These are phyloP conservation scores for Typha latifolia DNA, from an alignment of 176 grass and related monocot genomes.

Conservation along the genomic window DNA sequence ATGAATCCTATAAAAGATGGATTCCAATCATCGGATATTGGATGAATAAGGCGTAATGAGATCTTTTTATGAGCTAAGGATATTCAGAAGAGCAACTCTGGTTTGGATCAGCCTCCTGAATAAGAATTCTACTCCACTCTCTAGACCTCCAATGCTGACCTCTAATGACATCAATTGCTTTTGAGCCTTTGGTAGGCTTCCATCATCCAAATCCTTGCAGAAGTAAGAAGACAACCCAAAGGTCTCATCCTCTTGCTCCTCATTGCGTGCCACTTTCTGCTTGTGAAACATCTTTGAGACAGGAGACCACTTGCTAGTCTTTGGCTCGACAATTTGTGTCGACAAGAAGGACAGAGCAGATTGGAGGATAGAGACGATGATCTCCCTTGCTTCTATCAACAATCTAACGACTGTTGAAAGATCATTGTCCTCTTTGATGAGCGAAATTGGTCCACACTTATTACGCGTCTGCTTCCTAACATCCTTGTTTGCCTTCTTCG, in stretches of 20 bases:
- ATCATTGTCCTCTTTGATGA: neutral
- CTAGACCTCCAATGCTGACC: slow-evolving; percentile 20
- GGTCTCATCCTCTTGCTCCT: neutral
- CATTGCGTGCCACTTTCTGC: neutral
- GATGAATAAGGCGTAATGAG: neutral
- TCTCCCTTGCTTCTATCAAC: slow-evolving; percentile 13
- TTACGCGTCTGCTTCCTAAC: slow-evolving; percentile 3
- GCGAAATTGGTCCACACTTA: neutral
- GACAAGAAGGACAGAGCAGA: neutral
- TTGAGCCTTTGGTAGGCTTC: neutral
- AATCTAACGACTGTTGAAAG: slow-evolving; percentile 2
- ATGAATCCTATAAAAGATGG: neutral
- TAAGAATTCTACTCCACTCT: slow-evolving; percentile 14
- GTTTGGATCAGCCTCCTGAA: slow-evolving; percentile 29
- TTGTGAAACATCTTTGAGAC: slow-evolving; percentile 6
- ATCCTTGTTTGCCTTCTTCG: slow-evolving; percentile 19
- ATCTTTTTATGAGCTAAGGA: slow-evolving; percentile 9
- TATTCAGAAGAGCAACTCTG: slow-evolving; percentile 26
- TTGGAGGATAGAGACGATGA: slow-evolving; percentile 9
- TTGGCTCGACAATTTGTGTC: neutral
- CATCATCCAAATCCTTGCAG: slow-evolving; percentile 2
- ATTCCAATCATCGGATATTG: neutral
- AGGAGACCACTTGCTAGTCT: slow-evolving; percentile 16
- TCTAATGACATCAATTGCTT: slow-evolving; percentile 17
- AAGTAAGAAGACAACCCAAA: neutral